Conservation (phyloP, 345 rosid genomes). For the Eucalyptus cloeziana region DNA sequence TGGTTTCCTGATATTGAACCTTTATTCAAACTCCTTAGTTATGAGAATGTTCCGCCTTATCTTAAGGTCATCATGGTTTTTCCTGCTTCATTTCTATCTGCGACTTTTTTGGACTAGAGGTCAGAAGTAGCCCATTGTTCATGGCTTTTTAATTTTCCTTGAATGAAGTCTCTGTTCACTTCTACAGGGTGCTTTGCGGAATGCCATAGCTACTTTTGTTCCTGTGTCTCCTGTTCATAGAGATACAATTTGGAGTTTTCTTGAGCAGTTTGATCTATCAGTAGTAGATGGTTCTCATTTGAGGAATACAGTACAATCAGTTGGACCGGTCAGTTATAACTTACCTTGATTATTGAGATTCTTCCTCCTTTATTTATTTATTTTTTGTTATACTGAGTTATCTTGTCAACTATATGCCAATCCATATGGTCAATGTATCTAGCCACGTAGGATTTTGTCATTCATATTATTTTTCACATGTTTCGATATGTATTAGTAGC, state of each 20-base stretch:
- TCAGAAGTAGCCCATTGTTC: background rate
- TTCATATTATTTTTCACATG: background rate
- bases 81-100: background rate
- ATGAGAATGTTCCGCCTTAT: slow-evolving; percentile 88
- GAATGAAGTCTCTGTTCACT: background rate
- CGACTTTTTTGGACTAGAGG: background rate
- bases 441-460: background rate
- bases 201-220: slow-evolving; percentile 66
- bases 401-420: background rate
- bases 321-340: slow-evolving; percentile 38
- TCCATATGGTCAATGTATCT: background rate
- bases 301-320: slow-evolving; percentile 40
- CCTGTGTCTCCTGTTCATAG: slow-evolving; percentile 61
- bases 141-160: background rate
- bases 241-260: slow-evolving; percentile 76
- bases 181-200: slow-evolving; percentile 83
- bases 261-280: slow-evolving; percentile 92
- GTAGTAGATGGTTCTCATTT: slow-evolving; percentile 61
- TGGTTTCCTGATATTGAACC: slow-evolving; percentile 96
- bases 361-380: background rate
- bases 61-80: slow-evolving; percentile 46
- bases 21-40: slow-evolving; percentile 90
- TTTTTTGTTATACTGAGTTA: background rate
- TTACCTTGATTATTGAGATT: background rate
- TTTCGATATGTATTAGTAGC: background rate